A percentile compares a stretch with the other conserved stretches of the same genome.
Evolutionary conservation across 106 monocot genomes (phyloP).

Genomic region (Xerophyta viscosa): DNA sequence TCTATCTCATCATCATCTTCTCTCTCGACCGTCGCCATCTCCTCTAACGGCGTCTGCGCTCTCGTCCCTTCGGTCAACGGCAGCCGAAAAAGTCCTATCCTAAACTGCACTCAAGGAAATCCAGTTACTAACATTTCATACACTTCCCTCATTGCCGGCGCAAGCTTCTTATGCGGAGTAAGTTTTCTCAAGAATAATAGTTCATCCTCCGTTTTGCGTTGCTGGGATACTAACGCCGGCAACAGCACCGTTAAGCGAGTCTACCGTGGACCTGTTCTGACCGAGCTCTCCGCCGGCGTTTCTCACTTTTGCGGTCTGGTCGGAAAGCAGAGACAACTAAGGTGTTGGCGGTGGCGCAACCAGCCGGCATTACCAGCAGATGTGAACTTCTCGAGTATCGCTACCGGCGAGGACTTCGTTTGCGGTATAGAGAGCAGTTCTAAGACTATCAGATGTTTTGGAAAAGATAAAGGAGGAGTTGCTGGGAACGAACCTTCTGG

Average conservation of each 20-base stretch:
- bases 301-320: constrained; percentile 64
- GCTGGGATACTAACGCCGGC: no score
- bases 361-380: constrained; percentile 9
- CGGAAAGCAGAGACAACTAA: background rate
- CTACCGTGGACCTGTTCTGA: constrained; percentile 39
- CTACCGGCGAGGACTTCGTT: constrained; percentile 64
- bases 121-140: constrained; percentile 20
- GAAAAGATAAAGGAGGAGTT: constrained; percentile 24
- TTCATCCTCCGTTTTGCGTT: no score
- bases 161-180: constrained; percentile 69
- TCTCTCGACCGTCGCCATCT: constrained; percentile 60
- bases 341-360: constrained; percentile 77
- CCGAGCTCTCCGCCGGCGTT: constrained; percentile 33
- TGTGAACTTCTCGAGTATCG: constrained; percentile 24
- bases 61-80: constrained; percentile 16
- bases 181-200: no score
- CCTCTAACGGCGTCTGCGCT: constrained; percentile 41
- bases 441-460: constrained; percentile 42
- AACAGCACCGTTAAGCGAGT: constrained; percentile 24
- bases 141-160: constrained; percentile 63
- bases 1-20: constrained; percentile 19
- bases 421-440: constrained; percentile 28
- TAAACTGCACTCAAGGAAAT: constrained; percentile 40
- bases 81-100: constrained; percentile 18
- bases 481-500: constrained; percentile 32